Base-by-base conservation (phyloP, 768 basidiomycete genomes). In the Rhodotorula diobovata region DNA sequence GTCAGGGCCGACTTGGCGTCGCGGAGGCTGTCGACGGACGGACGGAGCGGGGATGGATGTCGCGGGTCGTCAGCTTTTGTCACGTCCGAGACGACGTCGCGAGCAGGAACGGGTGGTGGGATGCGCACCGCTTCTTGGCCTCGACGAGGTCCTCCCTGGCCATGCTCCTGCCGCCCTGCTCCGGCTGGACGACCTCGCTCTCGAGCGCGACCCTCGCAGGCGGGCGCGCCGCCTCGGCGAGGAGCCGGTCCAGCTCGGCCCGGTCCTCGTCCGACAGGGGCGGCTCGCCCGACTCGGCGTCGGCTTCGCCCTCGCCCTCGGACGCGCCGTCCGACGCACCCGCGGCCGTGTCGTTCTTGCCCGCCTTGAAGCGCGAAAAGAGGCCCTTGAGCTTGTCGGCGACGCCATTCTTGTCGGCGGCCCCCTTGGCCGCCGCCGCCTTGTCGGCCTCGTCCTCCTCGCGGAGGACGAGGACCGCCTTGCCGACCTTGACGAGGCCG, bases 381-480 rank as follows among this genome's bases (percentile, higher is more conserved):
- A 99, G 81, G 53, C 87, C 88, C 82, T 94, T 96, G 69, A 99
- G 81, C 81, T 90, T 93, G 68, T 90, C 92, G 87, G 77, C 74
- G 9, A 79, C 71, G 35, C 67, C 53, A 14, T 57, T 25, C 81
- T 90, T 93, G 68, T 89, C 74, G 35, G 64, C 53, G 16, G n/a
- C n/a, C n/a, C 54, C 28, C 41, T 46, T 56, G n/a, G 28, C 66
- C 28, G 12, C 15, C 28, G 20, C 58, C 4, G 6, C 58, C 6
- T 16, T 41, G 30, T 35, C 58, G 14, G 6, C 58, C 6, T 16
- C 58, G 30, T 73, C 74, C 46, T 92, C 74, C 46, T 92, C 90
- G 15, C 89, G 91, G 68, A 85, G 87, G 11, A 88, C 87, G 53
- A 93, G 79, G 16, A 56, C 78, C 0, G 91, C 94, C 66, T 90